Conservation (phyloP, 78 protist genomes). For the Dictyostelium brefeldianum region DNA sequence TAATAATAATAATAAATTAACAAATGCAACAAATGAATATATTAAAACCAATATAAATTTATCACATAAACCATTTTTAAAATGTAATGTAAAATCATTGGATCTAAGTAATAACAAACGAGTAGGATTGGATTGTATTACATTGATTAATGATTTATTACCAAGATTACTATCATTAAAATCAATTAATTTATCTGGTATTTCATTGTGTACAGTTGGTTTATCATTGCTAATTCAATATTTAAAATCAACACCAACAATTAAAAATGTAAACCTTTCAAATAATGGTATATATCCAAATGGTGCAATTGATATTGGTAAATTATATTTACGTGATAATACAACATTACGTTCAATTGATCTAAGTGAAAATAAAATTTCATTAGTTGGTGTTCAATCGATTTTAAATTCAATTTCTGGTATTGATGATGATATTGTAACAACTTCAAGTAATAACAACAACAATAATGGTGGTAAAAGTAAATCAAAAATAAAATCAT, state of each 20-base stretch:
- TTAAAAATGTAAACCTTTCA: constrained; percentile 1
- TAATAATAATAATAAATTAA: not conserved
- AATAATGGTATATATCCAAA: constrained; percentile 33
- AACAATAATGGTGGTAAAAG: constrained; percentile 6
- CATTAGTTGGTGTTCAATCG: constrained; percentile 10
- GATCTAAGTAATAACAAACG: constrained; percentile 30
- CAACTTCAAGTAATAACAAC: not conserved
- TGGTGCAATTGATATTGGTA: constrained; percentile 39
- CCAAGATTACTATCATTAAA: not conserved
- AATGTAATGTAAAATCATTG: not conserved
- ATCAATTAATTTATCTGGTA: not conserved
- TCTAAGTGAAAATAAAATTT: constrained; percentile 53
- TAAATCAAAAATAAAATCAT: not conserved
- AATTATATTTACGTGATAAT: not conserved
- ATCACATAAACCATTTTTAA: constrained; percentile 21
- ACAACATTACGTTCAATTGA: constrained; percentile 17
- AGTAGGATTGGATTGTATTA: constrained; percentile 33
- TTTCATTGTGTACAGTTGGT: constrained; percentile 12
- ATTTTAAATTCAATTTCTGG: constrained; percentile 22
- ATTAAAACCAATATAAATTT: not conserved
- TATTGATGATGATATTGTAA: not conserved
- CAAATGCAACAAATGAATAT: not conserved
- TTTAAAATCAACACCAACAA: not conserved
- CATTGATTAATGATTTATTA: not conserved
- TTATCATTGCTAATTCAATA: not conserved